Percentiles rank a stretch among this genome's conserved stretches.
Conservation (phyloP, 2,329 filamentous ascomycete genomes). For the Trichoderma simmonsii region DNA sequence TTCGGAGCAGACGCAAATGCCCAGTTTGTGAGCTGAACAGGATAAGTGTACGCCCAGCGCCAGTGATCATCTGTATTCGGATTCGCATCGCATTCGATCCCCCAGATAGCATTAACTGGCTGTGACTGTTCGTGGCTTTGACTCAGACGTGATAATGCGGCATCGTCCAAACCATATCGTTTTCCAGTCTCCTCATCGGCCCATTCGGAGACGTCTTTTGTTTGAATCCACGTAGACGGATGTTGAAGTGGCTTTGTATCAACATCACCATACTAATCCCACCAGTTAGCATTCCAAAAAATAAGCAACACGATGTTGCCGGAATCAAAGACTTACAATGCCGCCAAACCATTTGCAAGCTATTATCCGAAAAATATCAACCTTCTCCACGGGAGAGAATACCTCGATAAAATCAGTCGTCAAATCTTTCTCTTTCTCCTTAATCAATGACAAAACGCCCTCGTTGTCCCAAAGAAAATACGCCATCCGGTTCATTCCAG, state of each 20-base stretch:
- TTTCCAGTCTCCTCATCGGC: conserved; percentile 21
- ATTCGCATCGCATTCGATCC: conserved; percentile 26
- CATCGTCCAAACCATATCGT: conserved; percentile 17
- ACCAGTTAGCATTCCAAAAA: neutral
- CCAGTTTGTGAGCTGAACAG: conserved; percentile 27
- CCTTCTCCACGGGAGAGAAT: conserved; percentile 24
- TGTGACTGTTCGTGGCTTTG: neutral
- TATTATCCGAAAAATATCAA: conserved; percentile 26
- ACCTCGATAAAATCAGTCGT: conserved; percentile 19
- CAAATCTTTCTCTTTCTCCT: conserved; percentile 21
- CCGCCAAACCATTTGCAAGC: conserved; percentile 27
- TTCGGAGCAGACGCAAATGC: conserved; percentile 25
- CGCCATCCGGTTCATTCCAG: conserved; percentile 22
- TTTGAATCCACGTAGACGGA: conserved; percentile 23
- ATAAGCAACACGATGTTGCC: neutral
- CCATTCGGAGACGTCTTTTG: conserved; percentile 23
- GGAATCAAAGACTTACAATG: conserved; percentile 21
- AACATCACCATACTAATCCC: conserved; percentile 25
- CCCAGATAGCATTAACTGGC: conserved; percentile 25
- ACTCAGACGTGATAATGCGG: neutral
- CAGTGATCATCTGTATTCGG: conserved; percentile 23
- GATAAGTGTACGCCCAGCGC: conserved; percentile 28
- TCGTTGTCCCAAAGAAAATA: conserved; percentile 27
- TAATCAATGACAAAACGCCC: conserved; percentile 22
- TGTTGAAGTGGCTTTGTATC: conserved; percentile 26